Evolutionary conservation across 139 green algal species (phyloP).

Genomic region (Medakamo hakoo): DNA sequence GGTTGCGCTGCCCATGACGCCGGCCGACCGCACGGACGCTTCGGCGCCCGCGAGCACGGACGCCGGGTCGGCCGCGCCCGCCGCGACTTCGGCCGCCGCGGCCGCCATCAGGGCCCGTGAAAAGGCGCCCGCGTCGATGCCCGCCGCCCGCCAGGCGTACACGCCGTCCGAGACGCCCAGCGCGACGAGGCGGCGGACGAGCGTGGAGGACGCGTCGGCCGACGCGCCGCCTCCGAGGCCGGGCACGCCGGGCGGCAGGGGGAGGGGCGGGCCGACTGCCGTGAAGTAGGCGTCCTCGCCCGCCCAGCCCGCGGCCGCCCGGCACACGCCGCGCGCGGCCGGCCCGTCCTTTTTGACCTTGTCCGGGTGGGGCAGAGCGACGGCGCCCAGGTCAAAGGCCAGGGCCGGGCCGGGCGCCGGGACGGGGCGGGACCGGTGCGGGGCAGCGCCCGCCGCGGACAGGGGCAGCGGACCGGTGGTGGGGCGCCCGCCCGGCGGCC

Average conservation of each 20-base stretch:
- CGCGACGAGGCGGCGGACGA: constrained; percentile 27
- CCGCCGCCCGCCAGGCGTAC: constrained; percentile 69
- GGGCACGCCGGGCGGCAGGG: no score
- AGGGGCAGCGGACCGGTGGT: background rate
- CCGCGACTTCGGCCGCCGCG: constrained; percentile 24
- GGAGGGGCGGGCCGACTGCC: background rate
- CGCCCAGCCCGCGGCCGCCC: constrained; percentile 45
- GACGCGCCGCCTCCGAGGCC: no score
- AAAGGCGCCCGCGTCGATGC: constrained; percentile 75
- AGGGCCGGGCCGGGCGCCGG: no score
- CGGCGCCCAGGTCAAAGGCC: constrained; percentile 8
- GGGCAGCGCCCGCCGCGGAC: no score
- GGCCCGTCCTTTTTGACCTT: constrained; percentile 42
- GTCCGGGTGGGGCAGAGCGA: constrained; percentile 77
- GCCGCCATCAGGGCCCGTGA: constrained; percentile 43
- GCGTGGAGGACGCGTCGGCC: background rate
- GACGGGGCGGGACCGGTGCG: no score
- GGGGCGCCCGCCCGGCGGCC: no score
- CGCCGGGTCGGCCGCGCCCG: constrained; percentile 22
- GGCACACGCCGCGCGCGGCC: constrained; percentile 50
- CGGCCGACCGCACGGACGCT: constrained; percentile 4
- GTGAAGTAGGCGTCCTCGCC: constrained; percentile 82
- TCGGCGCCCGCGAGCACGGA: constrained; percentile 15
- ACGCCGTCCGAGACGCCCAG: constrained; percentile 88
- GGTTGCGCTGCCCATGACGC: constrained; percentile 58